phyloP scores from a whole-genome alignment of 2,329 filamentous ascomycete genomes.

The Beauveria asiatica region DNA sequence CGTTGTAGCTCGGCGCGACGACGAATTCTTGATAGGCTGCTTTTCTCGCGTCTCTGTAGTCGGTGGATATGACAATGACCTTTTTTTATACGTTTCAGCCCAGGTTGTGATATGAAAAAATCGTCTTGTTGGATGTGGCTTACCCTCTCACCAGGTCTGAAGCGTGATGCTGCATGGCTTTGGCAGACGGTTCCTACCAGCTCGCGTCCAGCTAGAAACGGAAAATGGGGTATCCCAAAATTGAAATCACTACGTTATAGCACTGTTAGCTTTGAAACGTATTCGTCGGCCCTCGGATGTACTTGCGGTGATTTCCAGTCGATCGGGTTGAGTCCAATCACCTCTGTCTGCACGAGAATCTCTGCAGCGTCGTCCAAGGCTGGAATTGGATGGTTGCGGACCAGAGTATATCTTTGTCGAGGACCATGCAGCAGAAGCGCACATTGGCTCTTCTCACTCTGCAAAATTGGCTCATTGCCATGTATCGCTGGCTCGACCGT shows the following conservation, averaged over 20 bases:
- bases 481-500: neutral
- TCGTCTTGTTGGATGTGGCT: constrained; percentile 25
- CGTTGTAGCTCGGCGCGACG: constrained; percentile 56
- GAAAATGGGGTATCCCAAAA: constrained; percentile 59
- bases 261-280: neutral
- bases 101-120: no score
- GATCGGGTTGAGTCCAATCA: constrained; percentile 67
- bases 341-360: constrained; percentile 53
- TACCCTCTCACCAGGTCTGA: constrained; percentile 49
- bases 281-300: no score
- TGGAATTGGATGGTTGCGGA: constrained; percentile 35
- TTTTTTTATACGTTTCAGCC: constrained; percentile 23
- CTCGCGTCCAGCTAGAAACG: constrained; percentile 58
- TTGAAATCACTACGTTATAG: constrained; percentile 44
- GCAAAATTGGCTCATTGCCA: neutral
- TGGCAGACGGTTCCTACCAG: constrained; percentile 12
- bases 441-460: neutral
- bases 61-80: constrained; percentile 60
- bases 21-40: constrained; percentile 64
- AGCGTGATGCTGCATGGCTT: constrained; percentile 29
- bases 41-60: constrained; percentile 65
- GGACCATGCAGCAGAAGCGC: neutral
- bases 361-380: constrained; percentile 31
- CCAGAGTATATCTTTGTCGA: neutral
- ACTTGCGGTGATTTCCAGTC: constrained; percentile 67